Base-by-base conservation (phyloP, 805 yeast species). In the Zygosaccharomyces lentus region DNA sequence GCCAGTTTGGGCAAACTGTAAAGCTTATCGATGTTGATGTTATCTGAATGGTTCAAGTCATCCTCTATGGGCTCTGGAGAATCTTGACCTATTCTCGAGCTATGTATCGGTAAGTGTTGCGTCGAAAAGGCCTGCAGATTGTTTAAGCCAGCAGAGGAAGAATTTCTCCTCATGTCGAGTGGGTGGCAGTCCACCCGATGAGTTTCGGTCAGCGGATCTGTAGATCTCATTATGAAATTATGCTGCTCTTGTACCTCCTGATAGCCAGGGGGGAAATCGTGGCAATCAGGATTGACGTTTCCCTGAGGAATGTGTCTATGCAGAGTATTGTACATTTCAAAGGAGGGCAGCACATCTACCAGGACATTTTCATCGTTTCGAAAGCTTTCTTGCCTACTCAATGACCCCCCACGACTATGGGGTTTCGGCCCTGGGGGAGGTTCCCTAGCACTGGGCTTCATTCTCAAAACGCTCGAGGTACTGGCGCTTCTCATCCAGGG, bases 341-440 rank as follows among this genome's bases (percentile, higher is more conserved):
- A 82, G 0, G 87, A 80, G 0, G 87, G 89, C 29, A 82, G 60
- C 2, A 82, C 75, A 53, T 82, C 87, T 41, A 78, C 68, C 9
- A 66, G 43, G 31, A 57, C 52, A 31, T 56, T 58, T n/a, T 17
- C 46, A 15, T 39, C 37, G 24, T 43, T 37, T 9, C 15, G 27
- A 21, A 32, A 23, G 25, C 24, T 34, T 12, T 29, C 15, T 29
- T n/a, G 15, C 32, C 32, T 29, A 15, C 34, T 27, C 30, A 37
- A 16, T 32, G 43, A 37, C 26, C 36, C 24, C 3, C 27, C 41
- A 31, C 41, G 44, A 25, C 13, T 23, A 16, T 16, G 24, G 4
- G 34, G 17, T 25, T 24, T 16, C 26, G 31, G n/a, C 16, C 27
- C 30, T 30, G 36, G 27, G 17, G 41, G 31, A 15, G 23, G 35